phyloP scores from a whole-genome alignment of 225 moss, liverwort and hornwort species.

The Pleurozium schreberi region DNA sequence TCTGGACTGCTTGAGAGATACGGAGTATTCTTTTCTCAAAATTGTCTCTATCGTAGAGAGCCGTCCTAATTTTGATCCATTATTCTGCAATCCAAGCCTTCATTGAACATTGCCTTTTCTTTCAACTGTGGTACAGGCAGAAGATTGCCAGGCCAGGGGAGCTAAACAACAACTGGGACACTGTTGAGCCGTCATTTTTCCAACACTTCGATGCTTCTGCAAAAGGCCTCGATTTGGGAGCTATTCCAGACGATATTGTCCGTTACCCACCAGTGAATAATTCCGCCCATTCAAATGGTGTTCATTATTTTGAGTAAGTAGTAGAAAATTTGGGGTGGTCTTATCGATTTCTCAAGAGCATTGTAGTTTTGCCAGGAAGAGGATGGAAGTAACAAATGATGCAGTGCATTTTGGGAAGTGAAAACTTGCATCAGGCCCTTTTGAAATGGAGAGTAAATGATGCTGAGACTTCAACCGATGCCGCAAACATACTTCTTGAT shows the following conservation, averaged over 20 bases:
- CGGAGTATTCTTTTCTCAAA: neutral
- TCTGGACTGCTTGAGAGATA: neutral
- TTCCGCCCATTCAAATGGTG: slow-evolving; percentile 9
- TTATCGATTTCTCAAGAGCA: neutral
- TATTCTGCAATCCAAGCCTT: neutral
- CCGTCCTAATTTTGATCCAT: neutral
- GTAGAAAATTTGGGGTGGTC: neutral
- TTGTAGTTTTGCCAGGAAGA: neutral
- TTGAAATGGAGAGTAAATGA: neutral
- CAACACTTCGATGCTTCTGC: slow-evolving; percentile 73
- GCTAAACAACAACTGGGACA: slow-evolving; percentile 69
- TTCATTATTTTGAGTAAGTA: slow-evolving; percentile 22
- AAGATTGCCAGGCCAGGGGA: slow-evolving; percentile 76
- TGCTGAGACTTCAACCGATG: neutral
- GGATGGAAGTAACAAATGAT: neutral
- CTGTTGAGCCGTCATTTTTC: slow-evolving; percentile 67
- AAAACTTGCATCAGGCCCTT: neutral
- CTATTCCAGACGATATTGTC: slow-evolving; percentile 63
- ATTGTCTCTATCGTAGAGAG: neutral
- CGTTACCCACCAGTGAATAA: slow-evolving; percentile 32
- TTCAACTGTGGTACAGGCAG: slow-evolving; percentile 45
- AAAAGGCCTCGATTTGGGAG: slow-evolving; percentile 31
- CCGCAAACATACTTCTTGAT: neutral
- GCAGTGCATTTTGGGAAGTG: neutral
- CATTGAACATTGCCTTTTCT: neutral